A percentile compares a stretch with the other conserved stretches of the same genome.
These are phyloP conservation scores for Linum trigynum DNA, from an alignment of 345 rosid genomes.

Conservation along the genomic window DNA sequence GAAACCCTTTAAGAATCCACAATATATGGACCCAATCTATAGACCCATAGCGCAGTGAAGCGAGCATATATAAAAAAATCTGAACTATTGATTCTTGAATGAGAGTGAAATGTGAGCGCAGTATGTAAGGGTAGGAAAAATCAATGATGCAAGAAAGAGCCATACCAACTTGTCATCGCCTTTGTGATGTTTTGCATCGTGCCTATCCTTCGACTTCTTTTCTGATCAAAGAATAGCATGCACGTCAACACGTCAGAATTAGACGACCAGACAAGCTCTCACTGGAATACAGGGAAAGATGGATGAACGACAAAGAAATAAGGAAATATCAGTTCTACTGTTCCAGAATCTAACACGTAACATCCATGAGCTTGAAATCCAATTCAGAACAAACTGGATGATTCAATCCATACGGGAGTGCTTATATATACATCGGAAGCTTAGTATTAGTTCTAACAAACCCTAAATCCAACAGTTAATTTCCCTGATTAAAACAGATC, in stretches of 20 bases:
- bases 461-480: neutral
- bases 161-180: constrained; percentile 38
- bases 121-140: constrained; percentile 4
- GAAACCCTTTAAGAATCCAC: no score
- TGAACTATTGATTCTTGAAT: no score
- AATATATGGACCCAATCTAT: no score
- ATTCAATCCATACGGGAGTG: neutral
- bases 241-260: constrained; percentile 18
- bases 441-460: neutral
- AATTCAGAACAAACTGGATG: neutral
- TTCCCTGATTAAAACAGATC: neutral
- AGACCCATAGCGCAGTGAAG: no score
- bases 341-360: neutral
- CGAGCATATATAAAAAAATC: no score
- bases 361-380: neutral
- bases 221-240: constrained; percentile 36
- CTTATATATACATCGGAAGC: neutral
- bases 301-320: neutral
- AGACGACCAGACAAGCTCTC: constrained; percentile 1
- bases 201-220: constrained; percentile 67
- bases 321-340: neutral
- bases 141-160: constrained; percentile 11
- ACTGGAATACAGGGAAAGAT: constrained; percentile 3
- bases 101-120: no score
- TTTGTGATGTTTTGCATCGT: constrained; percentile 37